phyloP scores from a whole-genome alignment of 768 basidiomycete genomes.

The Auriculariales sp. region DNA sequence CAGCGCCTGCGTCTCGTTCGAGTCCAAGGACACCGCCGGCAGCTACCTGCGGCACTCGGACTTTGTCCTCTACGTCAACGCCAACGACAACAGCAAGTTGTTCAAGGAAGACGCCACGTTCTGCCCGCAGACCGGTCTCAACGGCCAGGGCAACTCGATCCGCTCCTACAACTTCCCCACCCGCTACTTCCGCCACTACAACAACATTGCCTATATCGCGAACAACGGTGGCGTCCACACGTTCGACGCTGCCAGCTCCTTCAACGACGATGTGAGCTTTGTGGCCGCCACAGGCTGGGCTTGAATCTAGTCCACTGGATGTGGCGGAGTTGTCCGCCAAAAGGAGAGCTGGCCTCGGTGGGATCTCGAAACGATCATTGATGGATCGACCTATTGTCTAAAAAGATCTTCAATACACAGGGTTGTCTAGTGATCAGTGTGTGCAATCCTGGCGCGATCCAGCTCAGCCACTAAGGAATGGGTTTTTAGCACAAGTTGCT shows the following conservation, averaged over 20 bases:
- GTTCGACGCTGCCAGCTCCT: neutral
- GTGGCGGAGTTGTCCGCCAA: no score
- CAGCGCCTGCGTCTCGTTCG: constrained; percentile 1
- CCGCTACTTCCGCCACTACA: constrained; percentile 1
- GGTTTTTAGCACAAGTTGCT: no score
- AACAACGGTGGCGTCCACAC: neutral
- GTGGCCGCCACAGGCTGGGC: neutral
- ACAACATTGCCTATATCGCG: neutral
- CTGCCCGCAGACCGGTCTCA: constrained; percentile 1
- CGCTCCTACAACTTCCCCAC: neutral
- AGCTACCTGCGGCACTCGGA: neutral
- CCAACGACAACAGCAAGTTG: neutral
- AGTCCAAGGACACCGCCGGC: neutral
- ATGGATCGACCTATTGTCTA: no score
- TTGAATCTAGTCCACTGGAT: no score
- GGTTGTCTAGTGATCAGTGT: no score
- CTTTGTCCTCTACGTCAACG: neutral
- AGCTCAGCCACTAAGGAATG: no score
- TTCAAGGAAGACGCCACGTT: constrained; percentile 1
- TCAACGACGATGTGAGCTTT: neutral
- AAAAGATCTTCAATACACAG: no score
- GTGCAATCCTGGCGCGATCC: no score
- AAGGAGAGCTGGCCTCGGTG: no score
- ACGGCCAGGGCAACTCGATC: neutral
- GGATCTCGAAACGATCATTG: no score